Percentiles rank a stretch among this genome's conserved stretches.
Conservation (phyloP, 2,329 filamentous ascomycete genomes). For the Tetracladium maxilliforme region DNA sequence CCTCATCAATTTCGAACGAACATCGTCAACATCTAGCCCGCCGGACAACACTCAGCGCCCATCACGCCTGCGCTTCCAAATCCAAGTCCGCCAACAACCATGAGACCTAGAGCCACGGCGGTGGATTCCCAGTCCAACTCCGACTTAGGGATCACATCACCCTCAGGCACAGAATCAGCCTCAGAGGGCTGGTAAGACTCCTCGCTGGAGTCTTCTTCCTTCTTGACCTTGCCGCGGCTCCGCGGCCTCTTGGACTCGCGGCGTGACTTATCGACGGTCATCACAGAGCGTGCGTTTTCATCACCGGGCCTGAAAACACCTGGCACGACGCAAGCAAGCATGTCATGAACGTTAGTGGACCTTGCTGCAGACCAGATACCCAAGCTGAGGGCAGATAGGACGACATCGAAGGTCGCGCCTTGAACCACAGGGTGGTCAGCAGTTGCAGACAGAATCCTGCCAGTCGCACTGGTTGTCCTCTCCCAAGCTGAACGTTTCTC, state of each 20-base stretch:
- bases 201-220: slow-evolving; percentile 20
- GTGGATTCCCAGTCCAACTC: slow-evolving; percentile 30
- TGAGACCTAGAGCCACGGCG: slow-evolving; percentile 29
- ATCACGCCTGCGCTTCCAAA: slow-evolving; percentile 27
- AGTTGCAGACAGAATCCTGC: slow-evolving; percentile 30
- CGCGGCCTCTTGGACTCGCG: slow-evolving; percentile 3
- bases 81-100: slow-evolving; percentile 26
- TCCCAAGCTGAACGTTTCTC: slow-evolving; percentile 27
- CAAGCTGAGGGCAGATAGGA: slow-evolving; percentile 37
- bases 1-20: no score
- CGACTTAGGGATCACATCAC: slow-evolving; percentile 23
- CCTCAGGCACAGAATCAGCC: slow-evolving; percentile 16
- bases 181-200: slow-evolving; percentile 17
- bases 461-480: slow-evolving; percentile 26
- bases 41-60: slow-evolving; percentile 32
- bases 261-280: neutral
- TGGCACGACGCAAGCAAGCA: slow-evolving; percentile 19
- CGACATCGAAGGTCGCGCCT: slow-evolving; percentile 40
- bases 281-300: slow-evolving; percentile 1
- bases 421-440: slow-evolving; percentile 42
- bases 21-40: no score
- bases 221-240: neutral
- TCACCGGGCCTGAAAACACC: slow-evolving; percentile 4
- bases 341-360: slow-evolving; percentile 30
- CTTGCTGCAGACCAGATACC: slow-evolving; percentile 41